phyloP scores from a whole-genome alignment of 2,329 filamentous ascomycete species.

The Fusarium nematophilum region DNA sequence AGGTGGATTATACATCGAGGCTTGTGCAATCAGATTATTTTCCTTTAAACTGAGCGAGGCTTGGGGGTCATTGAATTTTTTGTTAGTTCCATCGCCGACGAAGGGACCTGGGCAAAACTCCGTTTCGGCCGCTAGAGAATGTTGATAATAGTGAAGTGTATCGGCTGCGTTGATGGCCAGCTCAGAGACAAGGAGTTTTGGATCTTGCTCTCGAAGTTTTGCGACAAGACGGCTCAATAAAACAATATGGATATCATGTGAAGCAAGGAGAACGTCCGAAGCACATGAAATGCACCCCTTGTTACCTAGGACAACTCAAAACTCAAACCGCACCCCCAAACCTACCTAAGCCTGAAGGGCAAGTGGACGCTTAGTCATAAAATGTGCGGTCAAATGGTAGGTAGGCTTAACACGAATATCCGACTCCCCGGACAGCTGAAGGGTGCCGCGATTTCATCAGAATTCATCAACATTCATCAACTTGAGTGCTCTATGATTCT shows the following conservation, averaged over 20 bases:
- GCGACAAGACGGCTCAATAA: not conserved
- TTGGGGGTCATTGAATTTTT: constrained; percentile 6
- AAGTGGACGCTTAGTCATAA: constrained; percentile 2
- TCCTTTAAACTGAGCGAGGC: not conserved
- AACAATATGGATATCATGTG: constrained; percentile 22
- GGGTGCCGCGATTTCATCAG: no score
- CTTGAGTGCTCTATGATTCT: no score
- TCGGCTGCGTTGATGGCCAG: not conserved
- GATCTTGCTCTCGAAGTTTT: not conserved
- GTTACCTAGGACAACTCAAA: constrained; percentile 28
- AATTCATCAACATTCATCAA: no score
- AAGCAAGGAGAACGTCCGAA: constrained; percentile 8
- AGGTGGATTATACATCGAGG: not conserved
- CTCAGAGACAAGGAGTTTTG: not conserved
- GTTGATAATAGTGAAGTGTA: not conserved
- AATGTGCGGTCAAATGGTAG: no score
- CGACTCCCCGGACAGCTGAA: no score
- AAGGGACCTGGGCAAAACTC: not conserved
- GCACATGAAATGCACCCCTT: constrained; percentile 15
- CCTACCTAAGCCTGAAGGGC: not conserved
- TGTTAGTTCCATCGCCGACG: not conserved
- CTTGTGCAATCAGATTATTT: not conserved
- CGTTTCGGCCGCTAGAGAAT: not conserved
- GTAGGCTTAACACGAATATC: no score
- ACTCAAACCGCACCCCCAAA: constrained; percentile 8